Conservation (phyloP, 305 asterid genomes). For the Fraxinus dipetala region DNA sequence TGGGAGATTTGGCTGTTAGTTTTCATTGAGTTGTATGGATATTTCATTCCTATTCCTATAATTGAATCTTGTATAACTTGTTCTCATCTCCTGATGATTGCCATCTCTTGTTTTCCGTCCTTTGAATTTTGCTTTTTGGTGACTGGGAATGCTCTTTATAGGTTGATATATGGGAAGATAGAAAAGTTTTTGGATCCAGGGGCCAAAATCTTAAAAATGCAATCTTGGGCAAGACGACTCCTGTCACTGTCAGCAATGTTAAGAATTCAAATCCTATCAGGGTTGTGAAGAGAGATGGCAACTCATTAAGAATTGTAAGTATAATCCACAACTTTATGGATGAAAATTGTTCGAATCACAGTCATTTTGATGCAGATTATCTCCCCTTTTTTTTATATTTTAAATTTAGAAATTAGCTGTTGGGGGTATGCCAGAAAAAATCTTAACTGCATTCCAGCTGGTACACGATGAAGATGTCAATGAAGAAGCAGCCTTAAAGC, state of each 20-base stretch:
- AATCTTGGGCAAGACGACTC: conserved; percentile 57
- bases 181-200: conserved; percentile 93
- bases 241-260: conserved; percentile 42
- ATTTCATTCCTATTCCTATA: conserved; percentile 6
- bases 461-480: conserved; percentile 64
- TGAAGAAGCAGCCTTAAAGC: conserved; percentile 66
- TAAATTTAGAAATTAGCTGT: conserved; percentile 77
- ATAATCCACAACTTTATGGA: conserved; percentile 14
- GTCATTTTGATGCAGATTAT: conserved; percentile 16
- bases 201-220: conserved; percentile 83
- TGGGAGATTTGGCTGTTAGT: conserved; percentile 11
- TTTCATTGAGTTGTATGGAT: conserved; percentile 15
- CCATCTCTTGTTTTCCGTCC: conserved; percentile 7
- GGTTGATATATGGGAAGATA: conserved; percentile 92
- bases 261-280: conserved; percentile 70
- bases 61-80: conserved; percentile 7
- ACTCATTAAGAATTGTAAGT: conserved; percentile 79
- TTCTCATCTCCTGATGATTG: conserved; percentile 7
- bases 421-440: conserved; percentile 81
- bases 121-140: conserved; percentile 2
- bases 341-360: conserved; percentile 1
- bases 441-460: conserved; percentile 69
- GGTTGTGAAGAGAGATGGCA: conserved; percentile 80
- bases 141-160: conserved; percentile 26
- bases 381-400: background rate